Base-by-base conservation (phyloP, 768 basidiomycete species). In the Amanita polypyramis region DNA sequence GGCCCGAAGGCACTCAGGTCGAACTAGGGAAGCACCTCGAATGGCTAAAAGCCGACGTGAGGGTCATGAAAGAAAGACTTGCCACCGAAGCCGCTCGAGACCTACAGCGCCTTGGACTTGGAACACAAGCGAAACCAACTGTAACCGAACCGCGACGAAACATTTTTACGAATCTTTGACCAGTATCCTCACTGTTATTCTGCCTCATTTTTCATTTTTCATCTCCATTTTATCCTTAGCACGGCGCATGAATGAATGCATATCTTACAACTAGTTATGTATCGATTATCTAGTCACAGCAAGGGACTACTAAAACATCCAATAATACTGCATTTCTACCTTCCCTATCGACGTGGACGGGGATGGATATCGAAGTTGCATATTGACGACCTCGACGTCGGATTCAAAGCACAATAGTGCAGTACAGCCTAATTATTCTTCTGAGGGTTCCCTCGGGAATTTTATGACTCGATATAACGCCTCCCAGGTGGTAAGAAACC, bases 1-100 rank as follows among this genome's bases (percentile, higher is more conserved):
- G 85, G 85, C 60, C 67, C 4, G 80, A 83, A 58, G 72, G 72
- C 51, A 60, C 65, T 0, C 62, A 67, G 33, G 79, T 87, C n/a
- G 67, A 74, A 32, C 64, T 89, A 38, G 59, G 57, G 11, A 68
- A 66, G 2, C 80, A 85, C 47, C 65, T 88, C 5, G 67, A 74
- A 1, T 59, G 58, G 25, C 62, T 85, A 38, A 82, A 80, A 60
- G 72, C 65, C 10, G 68, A 74, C 47, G 72, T 74, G 46, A 64
- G 67, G 47, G 49, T 39, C 7, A 37, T 49, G 25, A 33, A 39
- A 23, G 40, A 49, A 42, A 38, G 20, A 19, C 17, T 17, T 7
- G 40, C 23, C 3, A 27, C 7, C 25, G 25, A 27, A 27, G 25
- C 25, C 7, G 11, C 44, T 21, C 48, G 55, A 25, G 50, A 56